Evolutionary conservation across 179 eudicot species (phyloP).

Genomic region (Heliamphora pulchella): DNA sequence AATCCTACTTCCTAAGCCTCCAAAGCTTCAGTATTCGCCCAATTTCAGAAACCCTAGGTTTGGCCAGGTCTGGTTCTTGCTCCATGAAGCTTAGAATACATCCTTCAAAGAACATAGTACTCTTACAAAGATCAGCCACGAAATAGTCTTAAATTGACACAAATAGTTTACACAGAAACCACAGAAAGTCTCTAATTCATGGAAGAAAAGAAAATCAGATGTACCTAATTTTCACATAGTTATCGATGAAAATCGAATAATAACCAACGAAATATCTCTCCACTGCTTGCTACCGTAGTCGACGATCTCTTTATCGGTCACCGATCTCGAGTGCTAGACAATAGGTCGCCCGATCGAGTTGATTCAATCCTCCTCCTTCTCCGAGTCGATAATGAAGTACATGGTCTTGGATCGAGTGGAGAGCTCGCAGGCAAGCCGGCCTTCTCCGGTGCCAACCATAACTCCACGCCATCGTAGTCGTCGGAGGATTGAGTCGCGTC

Average conservation of each 20-base stretch:
- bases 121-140: neutral
- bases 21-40: too few relatives aligned
- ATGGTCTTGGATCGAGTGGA: constrained; percentile 60
- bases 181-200: neutral
- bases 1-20: too few relatives aligned
- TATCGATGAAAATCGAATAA: neutral
- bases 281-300: constrained; percentile 57
- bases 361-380: constrained; percentile 94
- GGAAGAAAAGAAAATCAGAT: neutral
- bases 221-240: neutral
- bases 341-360: constrained; percentile 86
- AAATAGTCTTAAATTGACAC: neutral
- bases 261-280: neutral
- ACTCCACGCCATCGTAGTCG: constrained; percentile 51
- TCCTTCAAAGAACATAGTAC: neutral
- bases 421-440: constrained; percentile 76
- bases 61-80: too few relatives aligned
- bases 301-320: constrained; percentile 63
- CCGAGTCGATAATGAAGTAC: constrained; percentile 82
- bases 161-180: neutral
- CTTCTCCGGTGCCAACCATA: constrained; percentile 70
- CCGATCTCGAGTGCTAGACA: constrained; percentile 74
- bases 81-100: too few relatives aligned
- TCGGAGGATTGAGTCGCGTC: constrained; percentile 33
- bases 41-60: too few relatives aligned